Evolutionary conservation across 208 protist genomes (phyloP), one percentile per base, ranked within the genome.

Genomic region (Strigomonas oncopelti): DNA sequence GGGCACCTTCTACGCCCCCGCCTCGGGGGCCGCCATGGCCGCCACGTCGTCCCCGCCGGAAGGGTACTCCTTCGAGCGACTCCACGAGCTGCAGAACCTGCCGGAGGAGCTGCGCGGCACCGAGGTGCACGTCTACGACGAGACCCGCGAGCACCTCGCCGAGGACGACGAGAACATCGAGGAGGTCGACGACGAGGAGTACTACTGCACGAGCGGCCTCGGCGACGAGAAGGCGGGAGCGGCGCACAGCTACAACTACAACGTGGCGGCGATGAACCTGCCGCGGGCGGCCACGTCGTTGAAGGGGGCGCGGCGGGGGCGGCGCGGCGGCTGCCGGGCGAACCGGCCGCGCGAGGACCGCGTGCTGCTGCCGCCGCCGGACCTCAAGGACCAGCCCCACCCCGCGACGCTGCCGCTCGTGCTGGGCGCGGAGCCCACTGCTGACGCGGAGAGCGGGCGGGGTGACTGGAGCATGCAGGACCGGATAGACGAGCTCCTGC

Each of bases 81-180:
- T 72, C 34, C 75, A 80, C 45, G 75, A 80, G 67, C 66, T 65
- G 56, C 16, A 56, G 55, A 68, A 72, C 65, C 61, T 80, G 51
- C 75, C 75, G 22, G 61, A 52, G 61, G 74, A 71, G 51, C 71
- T 71, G 66, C 63, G 62, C 2, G 75, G 68, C 34, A 71, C 61
- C 29, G 74, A 79, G 36, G 69, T 80, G 14, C 36, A 72, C 25
- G 65, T 80, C 8, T 20, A 36, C 45, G 67, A 71, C 9, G 42
- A 20, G 27, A 48, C 57, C 2, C 51, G 53, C 7, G 53, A 14
- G 14, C 66, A 64, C 56, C 11, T 31, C 0, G 38, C 29, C 20
- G 59, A 65, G 4, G 55, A 68, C 4, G 63, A 66, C 13, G 61
- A 68, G 24, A 52, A 61, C 24, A 69, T 48, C 32, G 69, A 60